Percentiles rank a stretch among this genome's conserved stretches.
Evolutionary conservation across 768 basidiomycete genomes (phyloP).

Genomic region (Calocera viscosa): DNA sequence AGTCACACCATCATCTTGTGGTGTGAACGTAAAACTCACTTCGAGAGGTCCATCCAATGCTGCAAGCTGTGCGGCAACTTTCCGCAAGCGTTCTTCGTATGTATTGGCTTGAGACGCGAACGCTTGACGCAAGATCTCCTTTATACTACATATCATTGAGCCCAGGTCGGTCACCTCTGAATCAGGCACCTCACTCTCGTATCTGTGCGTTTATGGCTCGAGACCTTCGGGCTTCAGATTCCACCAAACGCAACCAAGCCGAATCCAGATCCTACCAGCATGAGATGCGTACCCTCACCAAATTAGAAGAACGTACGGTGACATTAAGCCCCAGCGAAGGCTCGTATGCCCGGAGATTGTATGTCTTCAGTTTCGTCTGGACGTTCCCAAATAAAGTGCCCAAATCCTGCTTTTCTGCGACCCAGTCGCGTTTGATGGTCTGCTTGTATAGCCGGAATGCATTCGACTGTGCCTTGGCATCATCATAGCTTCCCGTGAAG

Average conservation of each 20-base stretch:
- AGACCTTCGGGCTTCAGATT: constrained; percentile 63
- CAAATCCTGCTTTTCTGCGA: constrained; percentile 78
- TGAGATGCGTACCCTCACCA: background rate
- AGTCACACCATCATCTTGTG: background rate
- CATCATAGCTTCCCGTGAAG: constrained; percentile 63
- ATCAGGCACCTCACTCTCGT: constrained; percentile 47
- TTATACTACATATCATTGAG: constrained; percentile 42
- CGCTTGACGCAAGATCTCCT: constrained; percentile 60
- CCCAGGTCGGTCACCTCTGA: background rate
- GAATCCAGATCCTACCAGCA: constrained; percentile 50
- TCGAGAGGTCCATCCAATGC: constrained; percentile 65
- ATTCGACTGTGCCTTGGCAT: constrained; percentile 64
- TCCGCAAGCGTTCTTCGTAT: constrained; percentile 55
- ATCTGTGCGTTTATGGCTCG: constrained; percentile 81
- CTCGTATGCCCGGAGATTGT: constrained; percentile 70
- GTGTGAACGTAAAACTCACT: constrained; percentile 29
- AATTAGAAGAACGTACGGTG: constrained; percentile 18
- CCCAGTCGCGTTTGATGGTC: constrained; percentile 75
- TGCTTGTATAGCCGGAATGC: constrained; percentile 72
- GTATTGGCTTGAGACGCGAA: constrained; percentile 69
- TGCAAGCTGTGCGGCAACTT: constrained; percentile 58
- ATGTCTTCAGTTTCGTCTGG: constrained; percentile 86
- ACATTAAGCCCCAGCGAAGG: constrained; percentile 58
- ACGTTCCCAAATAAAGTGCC: constrained; percentile 83
- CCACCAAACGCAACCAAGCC: constrained; percentile 61